A percentile compares a stretch with the other conserved stretches of the same genome.
phyloP scores from a whole-genome alignment of 106 monocot species.

The Agapanthus africanus region DNA sequence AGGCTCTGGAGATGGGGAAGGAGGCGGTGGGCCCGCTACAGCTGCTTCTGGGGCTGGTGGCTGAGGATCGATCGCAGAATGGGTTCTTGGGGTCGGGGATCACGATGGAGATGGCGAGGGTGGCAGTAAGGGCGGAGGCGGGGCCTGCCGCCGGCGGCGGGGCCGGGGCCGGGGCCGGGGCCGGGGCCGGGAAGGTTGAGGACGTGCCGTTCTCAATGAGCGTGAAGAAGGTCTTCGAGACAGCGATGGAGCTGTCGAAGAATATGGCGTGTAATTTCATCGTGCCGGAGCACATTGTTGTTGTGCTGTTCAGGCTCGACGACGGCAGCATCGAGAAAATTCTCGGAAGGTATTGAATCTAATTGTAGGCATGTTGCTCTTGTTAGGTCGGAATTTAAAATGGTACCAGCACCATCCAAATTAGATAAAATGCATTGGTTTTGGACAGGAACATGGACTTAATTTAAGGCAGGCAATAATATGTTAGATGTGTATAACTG shows the following conservation, averaged over 20 bases:
- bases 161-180: background rate
- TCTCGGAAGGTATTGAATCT: conserved; percentile 75
- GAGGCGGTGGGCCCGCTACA: conserved; percentile 85
- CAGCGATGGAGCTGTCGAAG: conserved; percentile 58
- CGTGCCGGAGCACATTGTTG: conserved; percentile 79
- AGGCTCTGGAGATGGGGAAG: conserved; percentile 55
- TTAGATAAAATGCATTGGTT: no score
- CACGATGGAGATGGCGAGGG: conserved; percentile 52
- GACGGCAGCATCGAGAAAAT: conserved; percentile 60
- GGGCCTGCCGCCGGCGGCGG: background rate
- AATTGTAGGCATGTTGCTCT: no score
- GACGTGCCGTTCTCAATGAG: conserved; percentile 74
- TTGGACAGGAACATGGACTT: no score
- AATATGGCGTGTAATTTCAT: conserved; percentile 80
- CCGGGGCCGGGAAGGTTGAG: conserved; percentile 10
- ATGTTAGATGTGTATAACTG: no score
- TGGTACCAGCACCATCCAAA: no score
- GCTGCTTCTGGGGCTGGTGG: conserved; percentile 81
- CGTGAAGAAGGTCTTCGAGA: conserved; percentile 72
- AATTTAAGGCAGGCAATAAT: no score
- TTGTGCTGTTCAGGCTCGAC: conserved; percentile 63
- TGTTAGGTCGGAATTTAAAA: no score
- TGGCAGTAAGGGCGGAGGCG: conserved; percentile 34
- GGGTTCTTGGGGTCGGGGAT: conserved; percentile 85
- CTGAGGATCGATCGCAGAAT: conserved; percentile 55